Conservation (phyloP, 2,329 filamentous ascomycete genomes). For the Allantophomopsis cytisporea region DNA sequence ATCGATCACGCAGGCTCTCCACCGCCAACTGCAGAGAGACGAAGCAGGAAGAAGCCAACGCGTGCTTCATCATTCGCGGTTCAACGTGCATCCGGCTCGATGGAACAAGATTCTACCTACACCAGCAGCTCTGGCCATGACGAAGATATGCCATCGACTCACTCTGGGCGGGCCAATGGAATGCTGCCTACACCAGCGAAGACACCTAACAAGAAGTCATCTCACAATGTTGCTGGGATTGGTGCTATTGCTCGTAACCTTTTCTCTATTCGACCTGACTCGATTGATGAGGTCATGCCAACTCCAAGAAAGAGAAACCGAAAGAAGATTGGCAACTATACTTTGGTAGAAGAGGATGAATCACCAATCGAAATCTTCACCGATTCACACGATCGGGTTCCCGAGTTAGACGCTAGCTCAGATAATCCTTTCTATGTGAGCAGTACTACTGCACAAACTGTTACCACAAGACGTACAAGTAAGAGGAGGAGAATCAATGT, state of each 20-base stretch:
- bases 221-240: conserved; percentile 34
- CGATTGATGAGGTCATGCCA: conserved; percentile 41
- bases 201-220: conserved; percentile 48
- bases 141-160: conserved; percentile 8
- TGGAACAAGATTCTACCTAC: conserved; percentile 25
- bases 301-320: conserved; percentile 42
- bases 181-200: conserved; percentile 71
- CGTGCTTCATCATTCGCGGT: conserved; percentile 20
- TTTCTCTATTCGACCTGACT: conserved; percentile 29
- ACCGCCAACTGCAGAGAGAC: conserved; percentile 14
- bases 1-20: conserved; percentile 8
- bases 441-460: conserved; percentile 22
- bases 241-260: conserved; percentile 44
- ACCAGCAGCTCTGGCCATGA: conserved; percentile 20
- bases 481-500: conserved; percentile 38
- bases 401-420: conserved; percentile 47
- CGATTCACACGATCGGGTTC: conserved; percentile 66
- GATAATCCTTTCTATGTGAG: conserved; percentile 62
- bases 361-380: conserved; percentile 58
- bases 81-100: conserved; percentile 29
- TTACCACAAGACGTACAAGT: conserved; percentile 34
- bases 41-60: conserved; percentile 7
- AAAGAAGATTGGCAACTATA: conserved; percentile 41
- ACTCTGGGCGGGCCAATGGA: conserved; percentile 18
- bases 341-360: conserved; percentile 39